Base-by-base conservation (phyloP, 176 grass and related monocot genomes). In the Oryza coarctata region DNA sequence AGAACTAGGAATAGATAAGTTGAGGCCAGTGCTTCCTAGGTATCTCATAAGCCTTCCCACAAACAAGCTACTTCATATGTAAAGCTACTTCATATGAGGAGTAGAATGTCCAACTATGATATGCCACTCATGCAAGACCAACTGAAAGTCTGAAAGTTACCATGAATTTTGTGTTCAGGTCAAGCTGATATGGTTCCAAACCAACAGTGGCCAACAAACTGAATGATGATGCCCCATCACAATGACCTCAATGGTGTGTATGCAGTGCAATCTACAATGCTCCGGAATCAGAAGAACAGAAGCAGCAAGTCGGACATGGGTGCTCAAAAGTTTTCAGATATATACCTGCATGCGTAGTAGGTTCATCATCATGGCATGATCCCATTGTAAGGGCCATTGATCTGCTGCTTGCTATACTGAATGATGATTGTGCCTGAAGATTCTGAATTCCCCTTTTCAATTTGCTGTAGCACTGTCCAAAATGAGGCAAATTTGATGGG, bases 301-400 rank as follows among this genome's bases (percentile, higher is more conserved):
- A 60, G 8, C 81, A 50, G 29, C 29, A 27, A 47, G 13, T 52
- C 28, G 58, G 45, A 83, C 40, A 52, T 14, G 62, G 28, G 27
- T 14, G 71, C 34, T 57, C 72, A 68, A 66, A 75, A 84, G 31
- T 68, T 29, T 1, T 32, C 43, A 9, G 55, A 60, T 60, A 25
- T 1, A 15, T 58, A 58, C 52, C 57, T 68, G 34, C 63, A 52
- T 36, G 15, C 69, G 32, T 74, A n/a, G n/a, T n/a, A 66, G 41
- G 9, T 76, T 68, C 32, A 75, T 30, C 63, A 66, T 28, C 81
- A 65, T 83, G 62, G 28, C 71, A 50, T 23, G 63, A 84, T 67
- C 62, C 32, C 23, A 5, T 20, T 30, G 82, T 31, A 66, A 68
- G 82, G 82, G 32, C 44, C 71, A 40, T 7, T 65, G n/a, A 75